These are phyloP conservation scores for Boletus rufocinnamomeus DNA, from an alignment of 768 basidiomycete genomes.

Conservation along the genomic window DNA sequence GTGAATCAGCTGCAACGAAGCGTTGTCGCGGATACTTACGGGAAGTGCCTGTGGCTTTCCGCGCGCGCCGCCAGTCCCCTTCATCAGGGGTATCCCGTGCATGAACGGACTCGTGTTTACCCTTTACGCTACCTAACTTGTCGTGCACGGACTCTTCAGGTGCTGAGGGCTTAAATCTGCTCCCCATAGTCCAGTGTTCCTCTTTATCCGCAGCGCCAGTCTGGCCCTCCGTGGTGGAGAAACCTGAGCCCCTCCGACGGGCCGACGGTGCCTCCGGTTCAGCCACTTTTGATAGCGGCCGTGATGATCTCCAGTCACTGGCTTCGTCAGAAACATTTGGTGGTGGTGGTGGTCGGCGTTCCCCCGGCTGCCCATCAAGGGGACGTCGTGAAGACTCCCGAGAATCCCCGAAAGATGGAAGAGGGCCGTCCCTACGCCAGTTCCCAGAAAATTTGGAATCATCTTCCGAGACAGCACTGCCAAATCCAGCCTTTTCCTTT, in stretches of 20 bases:
- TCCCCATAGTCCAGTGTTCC: constrained; percentile 74
- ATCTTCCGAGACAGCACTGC: constrained; percentile 56
- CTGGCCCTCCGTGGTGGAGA: constrained; percentile 46
- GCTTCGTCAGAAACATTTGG: constrained; percentile 59
- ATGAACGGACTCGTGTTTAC: constrained; percentile 56
- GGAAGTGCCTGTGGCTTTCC: constrained; percentile 52
- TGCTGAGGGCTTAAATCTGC: constrained; percentile 65
- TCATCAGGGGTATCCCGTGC: constrained; percentile 58
- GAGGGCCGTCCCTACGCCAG: constrained; percentile 88
- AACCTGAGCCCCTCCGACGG: constrained; percentile 61
- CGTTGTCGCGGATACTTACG: constrained; percentile 52
- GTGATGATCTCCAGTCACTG: constrained; percentile 73
- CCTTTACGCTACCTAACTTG: constrained; percentile 49
- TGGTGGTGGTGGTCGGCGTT: constrained; percentile 44
- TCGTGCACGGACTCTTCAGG: constrained; percentile 41
- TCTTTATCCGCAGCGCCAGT: constrained; percentile 69
- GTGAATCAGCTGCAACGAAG: constrained; percentile 13
- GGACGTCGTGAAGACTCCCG: constrained; percentile 68
- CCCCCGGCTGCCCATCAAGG: constrained; percentile 53
- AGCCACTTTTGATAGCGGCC: constrained; percentile 38
- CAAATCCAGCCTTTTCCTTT: constrained; percentile 68
- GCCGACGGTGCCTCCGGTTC: constrained; percentile 51
- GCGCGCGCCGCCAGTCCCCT: constrained; percentile 76
- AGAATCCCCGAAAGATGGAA: constrained; percentile 65
- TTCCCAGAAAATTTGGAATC: constrained; percentile 79